phyloP scores from a whole-genome alignment of 352 stramenopile genomes.

The Phytophthora vignae region DNA sequence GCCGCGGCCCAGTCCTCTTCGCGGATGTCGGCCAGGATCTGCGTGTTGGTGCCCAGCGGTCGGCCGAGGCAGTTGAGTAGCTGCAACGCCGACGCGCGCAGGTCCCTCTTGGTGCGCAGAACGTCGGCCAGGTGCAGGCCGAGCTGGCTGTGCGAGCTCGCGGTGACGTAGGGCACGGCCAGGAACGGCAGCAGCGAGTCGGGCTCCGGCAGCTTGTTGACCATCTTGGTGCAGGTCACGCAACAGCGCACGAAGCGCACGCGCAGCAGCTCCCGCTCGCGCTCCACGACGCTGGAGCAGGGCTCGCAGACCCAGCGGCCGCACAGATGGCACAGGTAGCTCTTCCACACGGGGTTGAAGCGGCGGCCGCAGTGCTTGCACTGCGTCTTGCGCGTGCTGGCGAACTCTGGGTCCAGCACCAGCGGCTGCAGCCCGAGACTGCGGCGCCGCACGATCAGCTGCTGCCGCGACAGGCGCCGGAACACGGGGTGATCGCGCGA shows the following conservation, averaged over 20 bases:
- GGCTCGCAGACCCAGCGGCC: slow-evolving; percentile 57
- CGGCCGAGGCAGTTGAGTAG: slow-evolving; percentile 46
- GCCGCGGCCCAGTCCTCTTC: slow-evolving; percentile 50
- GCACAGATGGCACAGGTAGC: slow-evolving; percentile 61
- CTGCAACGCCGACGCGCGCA: slow-evolving; percentile 42
- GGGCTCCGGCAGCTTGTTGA: slow-evolving; percentile 63
- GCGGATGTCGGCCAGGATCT: slow-evolving; percentile 44
- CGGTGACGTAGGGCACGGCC: slow-evolving; percentile 33
- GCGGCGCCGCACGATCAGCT: slow-evolving; percentile 55
- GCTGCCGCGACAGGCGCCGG: slow-evolving; percentile 58
- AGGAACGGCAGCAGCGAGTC: slow-evolving; percentile 43
- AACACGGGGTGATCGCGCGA: slow-evolving; percentile 62
- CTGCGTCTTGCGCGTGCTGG: slow-evolving; percentile 28
- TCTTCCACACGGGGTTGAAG: slow-evolving; percentile 61
- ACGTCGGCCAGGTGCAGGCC: slow-evolving; percentile 54
- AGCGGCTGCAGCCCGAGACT: slow-evolving; percentile 64
- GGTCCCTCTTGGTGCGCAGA: slow-evolving; percentile 40
- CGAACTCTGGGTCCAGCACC: slow-evolving; percentile 28
- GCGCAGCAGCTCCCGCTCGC: slow-evolving; percentile 52
- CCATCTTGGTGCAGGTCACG: slow-evolving; percentile 47
- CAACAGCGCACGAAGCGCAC: slow-evolving; percentile 64
- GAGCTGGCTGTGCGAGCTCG: slow-evolving; percentile 51
- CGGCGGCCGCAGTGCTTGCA: slow-evolving; percentile 56
- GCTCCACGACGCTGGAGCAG: slow-evolving; percentile 65
- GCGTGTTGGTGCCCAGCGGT: slow-evolving; percentile 27